Evolutionary conservation across 176 grass and related monocot species (phyloP).

Genomic region (Neostapfia colusana): DNA sequence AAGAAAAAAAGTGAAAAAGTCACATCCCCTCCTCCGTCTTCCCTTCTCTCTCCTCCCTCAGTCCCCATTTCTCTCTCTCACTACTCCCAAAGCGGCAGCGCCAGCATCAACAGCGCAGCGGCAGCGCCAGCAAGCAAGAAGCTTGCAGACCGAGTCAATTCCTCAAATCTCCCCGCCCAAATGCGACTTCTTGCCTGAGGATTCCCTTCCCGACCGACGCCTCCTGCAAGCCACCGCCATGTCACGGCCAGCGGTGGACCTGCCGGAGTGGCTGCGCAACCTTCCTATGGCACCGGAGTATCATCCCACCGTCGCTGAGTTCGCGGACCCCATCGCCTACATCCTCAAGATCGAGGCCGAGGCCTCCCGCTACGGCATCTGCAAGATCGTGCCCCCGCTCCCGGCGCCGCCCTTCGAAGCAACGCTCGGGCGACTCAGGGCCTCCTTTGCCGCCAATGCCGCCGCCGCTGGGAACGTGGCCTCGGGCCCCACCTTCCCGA

Average conservation of each 20-base stretch:
- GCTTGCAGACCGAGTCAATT: constrained; percentile 41
- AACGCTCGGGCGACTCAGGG: constrained; percentile 61
- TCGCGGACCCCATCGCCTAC: constrained; percentile 90
- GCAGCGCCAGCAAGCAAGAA: constrained; percentile 33
- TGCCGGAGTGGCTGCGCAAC: constrained; percentile 69
- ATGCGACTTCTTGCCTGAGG: constrained; percentile 46
- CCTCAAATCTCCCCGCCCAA: constrained; percentile 47
- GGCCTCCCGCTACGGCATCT: constrained; percentile 93
- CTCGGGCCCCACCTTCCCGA: constrained; percentile 65
- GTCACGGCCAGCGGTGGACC: constrained; percentile 48
- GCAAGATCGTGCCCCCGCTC: constrained; percentile 92
- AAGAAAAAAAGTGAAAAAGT: neutral
- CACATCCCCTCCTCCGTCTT: constrained; percentile 9
- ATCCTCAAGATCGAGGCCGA: constrained; percentile 95
- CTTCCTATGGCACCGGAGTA: constrained; percentile 88
- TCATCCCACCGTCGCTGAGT: constrained; percentile 70
- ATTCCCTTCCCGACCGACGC: constrained; percentile 10
- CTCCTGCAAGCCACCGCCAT: neutral
- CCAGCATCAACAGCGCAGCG: constrained; percentile 16
- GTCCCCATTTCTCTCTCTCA: constrained; percentile 7
- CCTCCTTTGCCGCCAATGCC: constrained; percentile 67
- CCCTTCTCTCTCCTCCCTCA: neutral
- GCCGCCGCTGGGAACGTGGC: constrained; percentile 5
- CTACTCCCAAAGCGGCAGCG: constrained; percentile 36
- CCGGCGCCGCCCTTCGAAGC: constrained; percentile 58